phyloP scores from a whole-genome alignment of 345 rosid genomes.

The Rhodamnia argentea region DNA sequence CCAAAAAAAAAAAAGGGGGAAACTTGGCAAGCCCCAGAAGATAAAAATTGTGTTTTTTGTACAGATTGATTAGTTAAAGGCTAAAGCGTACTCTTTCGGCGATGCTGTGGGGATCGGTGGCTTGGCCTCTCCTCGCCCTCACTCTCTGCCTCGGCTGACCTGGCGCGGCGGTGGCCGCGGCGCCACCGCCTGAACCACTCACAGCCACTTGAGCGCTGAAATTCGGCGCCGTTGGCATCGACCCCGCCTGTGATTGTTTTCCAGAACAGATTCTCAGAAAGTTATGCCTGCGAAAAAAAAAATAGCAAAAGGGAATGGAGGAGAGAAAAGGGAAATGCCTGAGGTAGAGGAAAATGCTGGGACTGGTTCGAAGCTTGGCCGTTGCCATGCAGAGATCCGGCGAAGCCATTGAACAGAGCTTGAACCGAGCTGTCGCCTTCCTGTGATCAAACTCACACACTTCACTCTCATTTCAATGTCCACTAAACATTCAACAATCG shows the following conservation, averaged over 20 bases:
- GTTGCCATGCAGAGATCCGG: constrained; percentile 42
- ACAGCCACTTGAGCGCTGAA: constrained; percentile 30
- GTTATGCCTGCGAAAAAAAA: not conserved
- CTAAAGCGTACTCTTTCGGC: constrained; percentile 65
- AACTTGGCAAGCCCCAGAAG: not conserved
- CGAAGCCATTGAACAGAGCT: constrained; percentile 48
- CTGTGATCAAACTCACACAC: not conserved
- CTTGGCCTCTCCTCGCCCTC: constrained; percentile 98
- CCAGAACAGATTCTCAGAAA: not conserved
- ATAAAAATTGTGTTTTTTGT: not conserved
- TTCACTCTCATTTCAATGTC: not conserved
- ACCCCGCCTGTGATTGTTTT: constrained; percentile 3
- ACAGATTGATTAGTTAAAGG: not conserved
- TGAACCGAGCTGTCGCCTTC: constrained; percentile 35
- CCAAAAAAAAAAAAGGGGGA: not conserved
- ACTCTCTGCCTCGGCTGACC: constrained; percentile 69
- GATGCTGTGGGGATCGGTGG: constrained; percentile 97
- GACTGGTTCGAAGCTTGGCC: constrained; percentile 17
- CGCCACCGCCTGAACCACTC: constrained; percentile 25
- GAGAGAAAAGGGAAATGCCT: not conserved
- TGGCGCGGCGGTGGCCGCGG: constrained; percentile 32
- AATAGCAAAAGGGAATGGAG: not conserved
- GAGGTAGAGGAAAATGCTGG: constrained; percentile 33
- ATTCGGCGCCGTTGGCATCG: constrained; percentile 16
- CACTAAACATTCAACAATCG: not conserved